Conservation (phyloP, 345 rosid species). For the Hibiscus mutabilis region DNA sequence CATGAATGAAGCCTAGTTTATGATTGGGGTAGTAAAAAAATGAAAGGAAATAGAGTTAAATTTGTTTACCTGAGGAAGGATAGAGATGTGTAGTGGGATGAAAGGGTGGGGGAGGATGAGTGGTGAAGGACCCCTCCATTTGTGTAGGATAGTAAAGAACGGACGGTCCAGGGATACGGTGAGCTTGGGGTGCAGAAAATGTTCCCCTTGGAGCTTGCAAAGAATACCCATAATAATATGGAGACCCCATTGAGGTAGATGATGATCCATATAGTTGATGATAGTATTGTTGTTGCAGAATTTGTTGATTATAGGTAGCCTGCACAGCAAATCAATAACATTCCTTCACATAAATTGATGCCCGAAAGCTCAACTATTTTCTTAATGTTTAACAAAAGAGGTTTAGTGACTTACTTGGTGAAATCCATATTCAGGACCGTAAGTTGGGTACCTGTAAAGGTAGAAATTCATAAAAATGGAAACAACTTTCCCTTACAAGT, state of each 20-base stretch:
- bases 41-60: background rate
- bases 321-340: conserved; percentile 14
- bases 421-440: conserved; percentile 69
- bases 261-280: conserved; percentile 52
- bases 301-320: conserved; percentile 60
- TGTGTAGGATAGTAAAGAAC: conserved; percentile 52
- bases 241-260: conserved; percentile 34
- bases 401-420: conserved; percentile 45
- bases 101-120: conserved; percentile 29
- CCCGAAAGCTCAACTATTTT: background rate
- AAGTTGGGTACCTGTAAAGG: conserved; percentile 54
- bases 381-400: conserved; percentile 3
- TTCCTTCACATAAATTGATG: background rate
- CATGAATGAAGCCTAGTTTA: no score
- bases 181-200: conserved; percentile 31
- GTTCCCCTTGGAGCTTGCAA: conserved; percentile 53
- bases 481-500: background rate
- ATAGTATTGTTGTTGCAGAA: conserved; percentile 55
- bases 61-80: conserved; percentile 37
- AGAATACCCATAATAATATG: conserved; percentile 62
- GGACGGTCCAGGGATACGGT: conserved; percentile 30
- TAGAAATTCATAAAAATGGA: background rate
- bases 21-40: background rate
- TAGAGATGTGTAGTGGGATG: conserved; percentile 30
- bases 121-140: conserved; percentile 37